Evolutionary conservation across 805 yeast species (phyloP).

Genomic region (Ogataea nitratoaversa): DNA sequence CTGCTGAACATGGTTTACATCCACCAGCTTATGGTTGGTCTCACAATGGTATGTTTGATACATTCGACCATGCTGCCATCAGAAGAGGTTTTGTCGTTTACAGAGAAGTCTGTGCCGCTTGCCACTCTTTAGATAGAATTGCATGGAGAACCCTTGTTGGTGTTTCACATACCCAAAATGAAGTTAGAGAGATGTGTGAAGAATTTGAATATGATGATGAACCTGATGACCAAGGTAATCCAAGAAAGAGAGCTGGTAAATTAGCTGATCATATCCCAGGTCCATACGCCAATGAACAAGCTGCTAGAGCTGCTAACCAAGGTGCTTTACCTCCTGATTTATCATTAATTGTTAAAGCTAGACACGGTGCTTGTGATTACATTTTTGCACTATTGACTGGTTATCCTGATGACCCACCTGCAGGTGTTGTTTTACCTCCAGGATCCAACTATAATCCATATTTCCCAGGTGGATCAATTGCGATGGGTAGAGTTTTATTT

Average conservation of each 20-base stretch:
- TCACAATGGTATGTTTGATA: constrained; percentile 84
- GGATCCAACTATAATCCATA: constrained; percentile 98
- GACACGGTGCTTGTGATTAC: constrained; percentile 97
- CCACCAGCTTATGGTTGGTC: constrained; percentile 93
- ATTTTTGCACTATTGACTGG: constrained; percentile 94
- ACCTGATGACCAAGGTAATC: constrained; percentile 94
- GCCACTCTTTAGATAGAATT: constrained; percentile 94
- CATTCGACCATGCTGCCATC: constrained; percentile 91
- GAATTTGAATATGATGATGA: constrained; percentile 97
- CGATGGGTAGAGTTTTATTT: constrained; percentile 97
- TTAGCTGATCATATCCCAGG: constrained; percentile 92
- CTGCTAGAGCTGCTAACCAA: constrained; percentile 99
- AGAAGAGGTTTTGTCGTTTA: constrained; percentile 99
- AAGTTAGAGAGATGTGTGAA: constrained; percentile 90
- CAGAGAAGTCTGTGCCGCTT: constrained; percentile 98
- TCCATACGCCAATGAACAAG: constrained; percentile 97
- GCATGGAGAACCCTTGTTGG: constrained; percentile 99
- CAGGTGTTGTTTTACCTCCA: constrained; percentile 88
- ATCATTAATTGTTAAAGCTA: constrained; percentile 94
- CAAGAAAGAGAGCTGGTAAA: constrained; percentile 97
- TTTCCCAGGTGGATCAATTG: constrained; percentile 99
- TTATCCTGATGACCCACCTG: constrained; percentile 98
- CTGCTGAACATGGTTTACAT: constrained; percentile 98
- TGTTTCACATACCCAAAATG: constrained; percentile 87
- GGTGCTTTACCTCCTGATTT: constrained; percentile 99